phyloP scores from a whole-genome alignment of 495 filamentous ascomycete genomes.

The Xylaria sp. region DNA sequence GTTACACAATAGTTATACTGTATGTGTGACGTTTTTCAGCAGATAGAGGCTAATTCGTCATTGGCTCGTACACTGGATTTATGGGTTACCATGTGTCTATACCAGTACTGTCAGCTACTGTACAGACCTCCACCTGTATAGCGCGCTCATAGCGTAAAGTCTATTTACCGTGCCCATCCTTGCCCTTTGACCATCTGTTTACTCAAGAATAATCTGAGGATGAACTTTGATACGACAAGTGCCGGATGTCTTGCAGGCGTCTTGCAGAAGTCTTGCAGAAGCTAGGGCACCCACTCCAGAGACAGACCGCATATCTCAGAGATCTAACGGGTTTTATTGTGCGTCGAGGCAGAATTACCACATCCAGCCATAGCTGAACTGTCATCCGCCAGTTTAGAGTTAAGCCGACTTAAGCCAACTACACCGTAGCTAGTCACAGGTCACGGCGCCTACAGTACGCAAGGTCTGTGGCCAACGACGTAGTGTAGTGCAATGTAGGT shows the following conservation, averaged over 20 bases:
- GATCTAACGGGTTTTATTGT: not conserved
- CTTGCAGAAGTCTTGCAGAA: not conserved
- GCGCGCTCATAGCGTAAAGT: constrained; percentile 29
- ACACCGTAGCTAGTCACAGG: constrained; percentile 5
- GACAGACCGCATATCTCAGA: constrained; percentile 14
- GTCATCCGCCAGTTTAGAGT: not conserved
- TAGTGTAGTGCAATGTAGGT: constrained; percentile 8
- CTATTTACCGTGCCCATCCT: constrained; percentile 29
- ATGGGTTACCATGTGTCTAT: constrained; percentile 13
- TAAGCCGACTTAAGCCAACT: constrained; percentile 7
- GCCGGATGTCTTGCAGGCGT: constrained; percentile 21
- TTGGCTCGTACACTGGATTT: constrained; percentile 7
- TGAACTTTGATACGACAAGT: not conserved
- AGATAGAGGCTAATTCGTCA: not conserved
- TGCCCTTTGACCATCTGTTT: constrained; percentile 12
- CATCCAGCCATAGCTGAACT: constrained; percentile 11
- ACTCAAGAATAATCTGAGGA: not conserved
- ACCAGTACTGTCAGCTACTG: not conserved
- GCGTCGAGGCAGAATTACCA: not conserved
- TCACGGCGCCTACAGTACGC: constrained; percentile 2
- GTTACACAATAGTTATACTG: constrained; percentile 16
- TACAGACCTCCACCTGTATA: constrained; percentile 15
- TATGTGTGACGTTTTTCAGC: constrained; percentile 19
- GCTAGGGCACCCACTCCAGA: not conserved
- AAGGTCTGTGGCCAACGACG: constrained; percentile 5